Conservation (phyloP, 2,329 filamentous ascomycete genomes). For the Colletotrichum sp. region DNA sequence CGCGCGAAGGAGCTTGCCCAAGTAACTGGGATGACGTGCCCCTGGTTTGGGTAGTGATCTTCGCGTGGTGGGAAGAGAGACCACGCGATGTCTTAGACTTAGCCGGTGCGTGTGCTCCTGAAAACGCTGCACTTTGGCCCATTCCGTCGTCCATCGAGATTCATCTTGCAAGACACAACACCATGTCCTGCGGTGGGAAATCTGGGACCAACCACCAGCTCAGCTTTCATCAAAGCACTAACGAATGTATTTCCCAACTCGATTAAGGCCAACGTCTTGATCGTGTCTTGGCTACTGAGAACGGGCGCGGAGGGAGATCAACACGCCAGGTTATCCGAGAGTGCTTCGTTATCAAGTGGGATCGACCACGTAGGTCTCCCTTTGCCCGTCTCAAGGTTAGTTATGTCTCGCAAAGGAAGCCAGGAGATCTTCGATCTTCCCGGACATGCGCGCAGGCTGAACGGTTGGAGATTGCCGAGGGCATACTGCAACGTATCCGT, state of each 20-base stretch:
- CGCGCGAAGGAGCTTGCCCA: not conserved
- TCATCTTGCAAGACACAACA: not conserved
- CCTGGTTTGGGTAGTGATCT: conserved; percentile 6
- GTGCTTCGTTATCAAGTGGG: not conserved
- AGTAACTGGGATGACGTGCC: not conserved
- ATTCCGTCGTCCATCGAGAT: conserved; percentile 2
- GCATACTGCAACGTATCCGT: not conserved
- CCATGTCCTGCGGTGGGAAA: not conserved
- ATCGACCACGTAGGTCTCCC: not conserved
- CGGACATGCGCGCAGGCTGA: not conserved
- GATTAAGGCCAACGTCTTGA: not conserved
- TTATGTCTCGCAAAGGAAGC: not conserved
- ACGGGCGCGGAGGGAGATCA: not conserved
- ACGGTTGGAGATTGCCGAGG: conserved; percentile 11
- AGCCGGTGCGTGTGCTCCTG: not conserved
- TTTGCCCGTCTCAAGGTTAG: not conserved
- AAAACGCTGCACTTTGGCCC: not conserved
- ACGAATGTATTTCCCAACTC: not conserved
- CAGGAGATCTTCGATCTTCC: not conserved
- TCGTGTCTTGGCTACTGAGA: not conserved
- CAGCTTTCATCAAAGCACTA: not conserved
- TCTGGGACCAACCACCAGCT: not conserved
- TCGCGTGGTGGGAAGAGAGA: not conserved
- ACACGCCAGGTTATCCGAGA: not conserved
- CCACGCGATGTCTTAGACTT: conserved; percentile 4